Percentiles rank a stretch among this genome's conserved stretches.
These are phyloP conservation scores for Aureobasidium lini DNA, from an alignment of 2,329 filamentous ascomycete species.

Conservation along the genomic window DNA sequence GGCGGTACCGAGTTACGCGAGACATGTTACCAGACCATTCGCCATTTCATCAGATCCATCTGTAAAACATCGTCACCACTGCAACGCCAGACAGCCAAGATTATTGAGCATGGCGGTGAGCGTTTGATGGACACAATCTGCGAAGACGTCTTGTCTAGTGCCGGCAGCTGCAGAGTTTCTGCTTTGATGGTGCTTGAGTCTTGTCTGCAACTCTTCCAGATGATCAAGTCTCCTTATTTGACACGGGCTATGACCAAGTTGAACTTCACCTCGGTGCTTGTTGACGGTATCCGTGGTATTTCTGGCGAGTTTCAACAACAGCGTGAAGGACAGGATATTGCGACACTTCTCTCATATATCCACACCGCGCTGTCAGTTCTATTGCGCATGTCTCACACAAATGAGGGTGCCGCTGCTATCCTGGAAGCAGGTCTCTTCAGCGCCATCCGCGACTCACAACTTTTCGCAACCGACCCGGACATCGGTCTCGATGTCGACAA, in stretches of 20 bases:
- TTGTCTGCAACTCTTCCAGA: conserved; percentile 63
- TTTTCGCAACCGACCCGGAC: conserved; percentile 88
- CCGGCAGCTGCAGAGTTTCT: conserved; percentile 72
- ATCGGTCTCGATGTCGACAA: conserved; percentile 72
- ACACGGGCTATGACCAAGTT: conserved; percentile 73
- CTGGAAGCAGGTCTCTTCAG: conserved; percentile 83
- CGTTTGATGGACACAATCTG: conserved; percentile 78
- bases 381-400: conserved; percentile 74
- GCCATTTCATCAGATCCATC: conserved; percentile 10
- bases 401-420: conserved; percentile 76
- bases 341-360: conserved; percentile 51
- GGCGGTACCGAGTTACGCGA: conserved; percentile 55
- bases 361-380: conserved; percentile 76
- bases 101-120: conserved; percentile 68
- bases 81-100: conserved; percentile 37
- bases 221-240: conserved; percentile 63
- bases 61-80: conserved; percentile 20
- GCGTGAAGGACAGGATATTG: conserved; percentile 38
- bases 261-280: conserved; percentile 84
- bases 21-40: conserved; percentile 72
- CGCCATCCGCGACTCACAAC: conserved; percentile 68
- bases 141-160: conserved; percentile 84
- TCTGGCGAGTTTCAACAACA: conserved; percentile 53
- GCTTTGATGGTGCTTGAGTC: conserved; percentile 78
- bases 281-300: conserved; percentile 77